A percentile compares a stretch with the other conserved stretches of the same genome.
phyloP scores from a whole-genome alignment of 306 rosid species.

The Urtica urens region DNA sequence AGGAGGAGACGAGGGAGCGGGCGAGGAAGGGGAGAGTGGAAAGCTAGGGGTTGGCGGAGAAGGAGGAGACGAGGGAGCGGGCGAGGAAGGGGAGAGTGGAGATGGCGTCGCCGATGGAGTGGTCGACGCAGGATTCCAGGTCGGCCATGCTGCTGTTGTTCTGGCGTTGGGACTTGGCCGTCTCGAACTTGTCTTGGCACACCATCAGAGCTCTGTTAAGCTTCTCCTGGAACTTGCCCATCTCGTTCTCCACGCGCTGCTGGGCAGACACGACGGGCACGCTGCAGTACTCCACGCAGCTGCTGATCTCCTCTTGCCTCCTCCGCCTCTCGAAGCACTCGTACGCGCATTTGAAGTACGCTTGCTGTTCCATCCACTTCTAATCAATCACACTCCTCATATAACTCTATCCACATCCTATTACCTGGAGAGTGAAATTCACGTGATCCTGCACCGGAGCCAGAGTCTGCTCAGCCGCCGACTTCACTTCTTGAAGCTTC shows the following conservation, averaged over 20 bases:
- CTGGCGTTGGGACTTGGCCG: slow-evolving; percentile 54
- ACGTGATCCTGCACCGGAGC: slow-evolving; percentile 83
- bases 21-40: slow-evolving; percentile 56
- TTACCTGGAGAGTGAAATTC: slow-evolving; percentile 90
- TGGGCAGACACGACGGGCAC: slow-evolving; percentile 67
- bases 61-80: slow-evolving; percentile 47
- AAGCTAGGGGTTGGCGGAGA: slow-evolving; percentile 28
- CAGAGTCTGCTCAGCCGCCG: slow-evolving; percentile 63
- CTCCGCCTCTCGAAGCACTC: slow-evolving; percentile 84
- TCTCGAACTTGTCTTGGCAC: slow-evolving; percentile 81
- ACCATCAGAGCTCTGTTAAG: slow-evolving; percentile 83
- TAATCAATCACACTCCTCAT: not conserved
- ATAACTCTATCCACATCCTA: too few species aligned
- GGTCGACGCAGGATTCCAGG: slow-evolving; percentile 67
- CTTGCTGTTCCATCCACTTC: slow-evolving; percentile 46
- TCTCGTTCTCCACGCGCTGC: slow-evolving; percentile 72
- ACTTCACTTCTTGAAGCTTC: slow-evolving; percentile 61
- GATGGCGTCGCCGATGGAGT: slow-evolving; percentile 60
- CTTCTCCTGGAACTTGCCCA: slow-evolving; percentile 87
- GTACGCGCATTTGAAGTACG: slow-evolving; percentile 81
- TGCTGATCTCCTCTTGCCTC: slow-evolving; percentile 60
- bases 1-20: slow-evolving; percentile 47
- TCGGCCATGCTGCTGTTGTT: slow-evolving; percentile 40
- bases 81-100: slow-evolving; percentile 48
- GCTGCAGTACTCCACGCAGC: slow-evolving; percentile 68